Evolutionary conservation across 768 basidiomycete species (phyloP).

Genomic region (Tylopilus sp.): DNA sequence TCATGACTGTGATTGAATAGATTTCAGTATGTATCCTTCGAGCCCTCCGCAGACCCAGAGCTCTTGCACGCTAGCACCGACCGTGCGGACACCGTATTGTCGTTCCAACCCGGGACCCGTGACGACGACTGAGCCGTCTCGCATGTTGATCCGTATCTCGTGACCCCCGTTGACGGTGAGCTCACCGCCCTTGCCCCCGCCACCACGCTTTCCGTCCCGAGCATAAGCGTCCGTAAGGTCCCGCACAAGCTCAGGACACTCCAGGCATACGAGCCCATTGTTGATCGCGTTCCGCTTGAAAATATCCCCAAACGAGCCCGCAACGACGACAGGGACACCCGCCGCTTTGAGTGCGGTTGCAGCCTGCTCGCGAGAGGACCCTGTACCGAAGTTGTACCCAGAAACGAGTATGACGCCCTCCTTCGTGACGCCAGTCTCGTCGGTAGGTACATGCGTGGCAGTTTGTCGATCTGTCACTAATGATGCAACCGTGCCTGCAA

Average conservation of each 20-base stretch:
- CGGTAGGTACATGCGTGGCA: constrained; percentile 14
- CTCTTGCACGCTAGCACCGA: constrained; percentile 95
- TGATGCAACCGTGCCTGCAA: constrained; percentile 66
- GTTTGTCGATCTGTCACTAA: constrained; percentile 32
- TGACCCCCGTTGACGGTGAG: constrained; percentile 78
- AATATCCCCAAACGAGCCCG: constrained; percentile 99
- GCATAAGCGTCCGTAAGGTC: constrained; percentile 79
- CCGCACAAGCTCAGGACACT: constrained; percentile 83
- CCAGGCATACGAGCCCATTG: constrained; percentile 93
- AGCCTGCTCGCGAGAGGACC: constrained; percentile 97
- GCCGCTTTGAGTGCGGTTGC: constrained; percentile 96
- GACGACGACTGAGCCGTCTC: constrained; percentile 65
- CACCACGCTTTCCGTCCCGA: constrained; percentile 68
- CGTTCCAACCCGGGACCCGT: constrained; percentile 40
- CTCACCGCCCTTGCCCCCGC: constrained; percentile 79
- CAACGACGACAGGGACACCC: constrained; percentile 88
- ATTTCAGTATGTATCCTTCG: constrained; percentile 86
- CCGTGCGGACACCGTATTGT: constrained; percentile 65
- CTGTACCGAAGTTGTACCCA: constrained; percentile 98
- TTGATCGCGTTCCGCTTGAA: constrained; percentile 99
- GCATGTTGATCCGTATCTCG: constrained; percentile 62
- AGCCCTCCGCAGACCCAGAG: constrained; percentile 94
- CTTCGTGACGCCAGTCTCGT: constrained; percentile 31
- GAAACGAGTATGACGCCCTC: constrained; percentile 79
- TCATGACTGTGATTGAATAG: constrained; percentile 42